Base-by-base conservation (phyloP, 495 filamentous ascomycete species). In the Mycothermus thermophilus region DNA sequence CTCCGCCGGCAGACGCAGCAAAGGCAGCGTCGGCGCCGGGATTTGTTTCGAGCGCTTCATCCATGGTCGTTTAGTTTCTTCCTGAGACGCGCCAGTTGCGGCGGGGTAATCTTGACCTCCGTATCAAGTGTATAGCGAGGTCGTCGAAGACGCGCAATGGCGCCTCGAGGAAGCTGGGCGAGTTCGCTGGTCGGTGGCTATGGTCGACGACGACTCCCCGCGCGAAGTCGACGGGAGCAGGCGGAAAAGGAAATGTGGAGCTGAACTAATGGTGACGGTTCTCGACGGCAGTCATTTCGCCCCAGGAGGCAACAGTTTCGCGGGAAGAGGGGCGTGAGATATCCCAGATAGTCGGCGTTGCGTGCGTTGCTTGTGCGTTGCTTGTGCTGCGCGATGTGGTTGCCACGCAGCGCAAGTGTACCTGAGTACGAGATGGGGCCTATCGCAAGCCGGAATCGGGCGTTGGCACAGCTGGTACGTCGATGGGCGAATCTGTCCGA, bases 1-100 rank as follows among this genome's bases (percentile, higher is more conserved):
- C 42, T 19, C 45, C 45, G 29, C 13, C 31, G 17, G 36, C 41
- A 13, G 51, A 34, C 8, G 48, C 41, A 24, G 43, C 41, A 27
- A 56, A 56, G 9, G 34, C 45, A 3, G 35, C 35, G 18, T 38
- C 41, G 17, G 38, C 41, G 32, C 36, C 29, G 4, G 45, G 19
- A 13, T 42, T 44, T 19, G 41, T 31, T 14, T 51, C 52, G 20
- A 56, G 23, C 16, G 50, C 43, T 18, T 56, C 52, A 30, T 56
- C 52, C 52, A 56, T 56, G 12, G 34, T 14, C 9, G 1, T 18
- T n/a, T 38, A 1, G 8, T 10, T 25, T 13, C 4, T 20, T n/a
- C n/a, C n/a, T n/a, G n/a, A n/a, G 3, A 23, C 16, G 29, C 9
- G 24, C 17, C 5, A 23, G 28, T 15, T 16, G 28, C 12, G 26